Conservation (phyloP, 768 basidiomycete species). For the Lactifluus volemus region DNA sequence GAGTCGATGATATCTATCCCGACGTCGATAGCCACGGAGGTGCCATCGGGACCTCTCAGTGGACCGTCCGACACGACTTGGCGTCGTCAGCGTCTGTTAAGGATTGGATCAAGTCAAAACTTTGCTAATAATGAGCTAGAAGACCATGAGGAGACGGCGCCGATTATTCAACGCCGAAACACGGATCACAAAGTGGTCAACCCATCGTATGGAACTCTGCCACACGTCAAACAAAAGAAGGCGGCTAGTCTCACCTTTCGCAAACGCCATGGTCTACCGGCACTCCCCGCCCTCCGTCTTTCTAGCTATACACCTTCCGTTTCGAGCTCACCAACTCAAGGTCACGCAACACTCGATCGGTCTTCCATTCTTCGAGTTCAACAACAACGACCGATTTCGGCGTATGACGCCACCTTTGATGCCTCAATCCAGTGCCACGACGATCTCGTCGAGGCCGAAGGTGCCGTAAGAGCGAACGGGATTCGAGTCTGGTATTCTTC, state of each 20-base stretch:
- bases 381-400: conserved; percentile 49
- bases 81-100: conserved; percentile 52
- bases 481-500: conserved; percentile 90
- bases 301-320: conserved; percentile 20
- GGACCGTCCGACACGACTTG: conserved; percentile 50
- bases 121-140: conserved; percentile 3
- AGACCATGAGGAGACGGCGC: conserved; percentile 28
- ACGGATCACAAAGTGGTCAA: conserved; percentile 19
- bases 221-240: conserved; percentile 8
- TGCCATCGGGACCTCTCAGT: conserved; percentile 31
- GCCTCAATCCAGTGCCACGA: conserved; percentile 25
- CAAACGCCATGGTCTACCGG: conserved; percentile 31
- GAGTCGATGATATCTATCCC: background rate
- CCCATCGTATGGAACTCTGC: conserved; percentile 50
- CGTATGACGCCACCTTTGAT: conserved; percentile 50
- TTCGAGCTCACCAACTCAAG: conserved; percentile 32
- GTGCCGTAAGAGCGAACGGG: conserved; percentile 58
- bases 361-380: conserved; percentile 36
- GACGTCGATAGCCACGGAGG: background rate
- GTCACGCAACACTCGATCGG: conserved; percentile 22
- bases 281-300: conserved; percentile 30
- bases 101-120: conserved; percentile 33
- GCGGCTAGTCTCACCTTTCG: conserved; percentile 22
- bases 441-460: conserved; percentile 38
- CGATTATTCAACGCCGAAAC: conserved; percentile 25